phyloP scores from a whole-genome alignment of 257 asterid species.

The Dorcoceras hygrometricum region DNA sequence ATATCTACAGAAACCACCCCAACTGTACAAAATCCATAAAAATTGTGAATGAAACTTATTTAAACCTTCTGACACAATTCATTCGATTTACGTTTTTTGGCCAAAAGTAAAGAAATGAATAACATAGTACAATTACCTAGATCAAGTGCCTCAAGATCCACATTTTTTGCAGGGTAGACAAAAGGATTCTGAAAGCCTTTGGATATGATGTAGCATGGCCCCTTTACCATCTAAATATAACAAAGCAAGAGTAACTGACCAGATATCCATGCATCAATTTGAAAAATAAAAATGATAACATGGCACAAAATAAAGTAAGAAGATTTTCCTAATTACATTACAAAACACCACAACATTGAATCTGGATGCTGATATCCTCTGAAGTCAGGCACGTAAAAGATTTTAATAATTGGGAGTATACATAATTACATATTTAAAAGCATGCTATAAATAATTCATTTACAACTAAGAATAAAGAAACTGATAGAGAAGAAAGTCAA shows the following conservation, averaged over 20 bases:
- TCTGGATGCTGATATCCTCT: background rate
- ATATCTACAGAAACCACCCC: conserved; percentile 21
- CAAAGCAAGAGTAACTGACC: conserved; percentile 5
- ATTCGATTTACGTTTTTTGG: conserved; percentile 20
- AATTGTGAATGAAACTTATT: conserved; percentile 6
- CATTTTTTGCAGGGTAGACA: conserved; percentile 45
- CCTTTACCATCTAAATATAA: conserved; percentile 38
- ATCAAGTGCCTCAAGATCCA: conserved; percentile 51
- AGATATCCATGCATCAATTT: conserved; percentile 2
- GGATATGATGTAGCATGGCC: conserved; percentile 56
- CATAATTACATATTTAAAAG: too few relatives aligned
- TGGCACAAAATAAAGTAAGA: conserved; percentile 11
- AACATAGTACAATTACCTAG: conserved; percentile 45
- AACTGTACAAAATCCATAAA: conserved; percentile 12
- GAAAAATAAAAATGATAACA: background rate
- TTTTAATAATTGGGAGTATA: background rate
- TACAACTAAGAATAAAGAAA: too few relatives aligned
- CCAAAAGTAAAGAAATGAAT: conserved; percentile 6
- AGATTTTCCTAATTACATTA: background rate
- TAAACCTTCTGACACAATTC: conserved; percentile 9
- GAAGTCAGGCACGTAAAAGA: conserved; percentile 9
- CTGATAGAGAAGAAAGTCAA: background rate
- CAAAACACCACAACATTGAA: background rate
- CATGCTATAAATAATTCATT: background rate
- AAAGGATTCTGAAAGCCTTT: conserved; percentile 56